phyloP scores from a whole-genome alignment of 176 grass and related monocot genomes.

The Eleusine indica region DNA sequence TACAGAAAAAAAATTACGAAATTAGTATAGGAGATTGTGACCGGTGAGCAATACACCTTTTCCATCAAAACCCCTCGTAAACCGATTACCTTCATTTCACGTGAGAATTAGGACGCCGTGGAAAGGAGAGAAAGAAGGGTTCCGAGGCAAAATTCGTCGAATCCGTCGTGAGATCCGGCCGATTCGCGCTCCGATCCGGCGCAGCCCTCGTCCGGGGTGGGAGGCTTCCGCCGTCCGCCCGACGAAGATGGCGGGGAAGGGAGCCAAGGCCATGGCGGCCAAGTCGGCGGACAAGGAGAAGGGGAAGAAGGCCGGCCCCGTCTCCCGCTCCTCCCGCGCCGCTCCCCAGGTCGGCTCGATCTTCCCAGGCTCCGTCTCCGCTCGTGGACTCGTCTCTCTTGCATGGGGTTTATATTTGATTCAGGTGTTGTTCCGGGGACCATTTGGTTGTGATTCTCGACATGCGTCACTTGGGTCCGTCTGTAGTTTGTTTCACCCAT shows the following conservation, averaged over 20 bases:
- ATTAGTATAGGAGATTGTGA: too few relatives aligned
- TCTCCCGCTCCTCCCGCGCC: conserved; percentile 54
- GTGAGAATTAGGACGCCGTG: neutral
- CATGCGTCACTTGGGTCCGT: neutral
- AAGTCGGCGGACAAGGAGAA: conserved; percentile 67
- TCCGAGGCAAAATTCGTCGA: conserved; percentile 4
- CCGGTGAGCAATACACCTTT: too few relatives aligned
- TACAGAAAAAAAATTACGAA: neutral
- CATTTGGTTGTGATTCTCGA: conserved; percentile 10
- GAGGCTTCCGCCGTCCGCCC: conserved; percentile 25
- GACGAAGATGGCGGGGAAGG: conserved; percentile 59
- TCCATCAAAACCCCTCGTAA: neutral
- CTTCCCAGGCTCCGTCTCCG: neutral
- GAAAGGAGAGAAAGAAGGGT: neutral
- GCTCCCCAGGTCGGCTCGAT: conserved; percentile 41
- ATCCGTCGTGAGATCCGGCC: conserved; percentile 38
- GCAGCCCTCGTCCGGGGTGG: neutral
- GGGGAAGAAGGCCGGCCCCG: conserved; percentile 52
- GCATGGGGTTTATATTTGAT: conserved; percentile 17
- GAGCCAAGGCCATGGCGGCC: conserved; percentile 47
- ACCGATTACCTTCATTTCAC: neutral
- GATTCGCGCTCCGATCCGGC: conserved; percentile 15
- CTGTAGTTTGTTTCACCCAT: neutral
- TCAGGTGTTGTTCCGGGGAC: neutral
- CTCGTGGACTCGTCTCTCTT: neutral